phyloP scores from a whole-genome alignment of 257 asterid species.

The Solanum sejunctum region DNA sequence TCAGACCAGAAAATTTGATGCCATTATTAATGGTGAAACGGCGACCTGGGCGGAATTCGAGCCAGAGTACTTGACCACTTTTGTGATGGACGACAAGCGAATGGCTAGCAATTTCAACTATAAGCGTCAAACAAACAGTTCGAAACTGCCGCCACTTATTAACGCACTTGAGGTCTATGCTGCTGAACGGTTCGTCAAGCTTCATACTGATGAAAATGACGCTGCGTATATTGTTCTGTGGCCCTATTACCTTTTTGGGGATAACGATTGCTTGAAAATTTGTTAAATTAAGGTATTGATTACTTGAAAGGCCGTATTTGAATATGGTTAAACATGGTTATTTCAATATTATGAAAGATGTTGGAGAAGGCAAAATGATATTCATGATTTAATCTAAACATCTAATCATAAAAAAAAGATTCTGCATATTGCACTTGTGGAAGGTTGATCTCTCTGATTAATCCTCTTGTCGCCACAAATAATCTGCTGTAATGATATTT shows the following conservation, averaged over 20 bases:
- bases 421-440: neutral
- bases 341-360: neutral
- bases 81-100: neutral
- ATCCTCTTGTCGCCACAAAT: neutral
- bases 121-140: neutral
- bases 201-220: slow-evolving; percentile 19
- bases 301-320: neutral
- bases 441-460: neutral
- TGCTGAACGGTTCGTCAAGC: slow-evolving; percentile 4
- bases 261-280: neutral
- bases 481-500: neutral
- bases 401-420: neutral
- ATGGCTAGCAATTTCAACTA: neutral
- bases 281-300: neutral
- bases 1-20: slow-evolving; percentile 10
- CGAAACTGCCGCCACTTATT: slow-evolving; percentile 13
- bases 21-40: neutral
- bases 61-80: neutral
- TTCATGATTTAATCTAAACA: neutral
- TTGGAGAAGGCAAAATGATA: neutral
- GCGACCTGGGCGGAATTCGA: neutral
- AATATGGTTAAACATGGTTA: neutral
- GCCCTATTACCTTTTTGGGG: neutral
- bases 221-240: slow-evolving; percentile 8
- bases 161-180: slow-evolving; percentile 21